Evolutionary conservation across 2,329 filamentous ascomycete genomes (phyloP), one percentile per base, ranked within the genome.

Genomic region (Penicillium glabrum): DNA sequence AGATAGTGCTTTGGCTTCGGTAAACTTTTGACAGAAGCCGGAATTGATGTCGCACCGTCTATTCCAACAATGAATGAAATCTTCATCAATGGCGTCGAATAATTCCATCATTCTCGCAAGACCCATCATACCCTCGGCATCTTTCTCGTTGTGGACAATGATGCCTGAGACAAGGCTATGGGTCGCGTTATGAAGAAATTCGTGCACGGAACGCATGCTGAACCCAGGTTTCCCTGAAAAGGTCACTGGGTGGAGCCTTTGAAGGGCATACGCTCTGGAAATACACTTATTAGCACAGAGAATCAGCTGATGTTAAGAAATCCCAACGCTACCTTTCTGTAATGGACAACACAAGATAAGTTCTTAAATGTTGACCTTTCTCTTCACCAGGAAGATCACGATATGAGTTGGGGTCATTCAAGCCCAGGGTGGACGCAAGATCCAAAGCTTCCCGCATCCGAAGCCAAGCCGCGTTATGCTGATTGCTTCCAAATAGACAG

Each of bases 381-480:
- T 72, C 70, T 45, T 77, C 75, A 4, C 65, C 57, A 6, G 70
- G 63, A 3, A 77, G 62, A 51, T 73, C 67, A 6, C 63, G 66
- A 58, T 78, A 79, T 10, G 72, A 73, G 16, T 66, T 64, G 1
- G 76, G 74, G 31, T 76, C 64, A 58, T 78, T 76, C 46, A 79
- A 60, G 0, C 74, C 72, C 13, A 79, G 50, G 1, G 75, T 74
- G 5, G 74, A 71, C 0, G 76, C 76, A 31, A 78, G 71, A 50
- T 79, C 76, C 6, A 74, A 57, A 7, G 89, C 89, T 72, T 93
- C 90, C 24, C 90, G 84, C 19, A 93, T 77, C 68, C 90, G 85
- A 67, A 87, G 90, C 88, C 89, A 92, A 1, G 89, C 89, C 67
- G 86, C 87, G 64, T 90, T 88, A 71, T 91, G 88, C 71, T 89